A percentile compares a stretch with the other conserved stretches of the same genome.
phyloP scores from a whole-genome alignment of 768 basidiomycete genomes.

The Saitozyma sp. region DNA sequence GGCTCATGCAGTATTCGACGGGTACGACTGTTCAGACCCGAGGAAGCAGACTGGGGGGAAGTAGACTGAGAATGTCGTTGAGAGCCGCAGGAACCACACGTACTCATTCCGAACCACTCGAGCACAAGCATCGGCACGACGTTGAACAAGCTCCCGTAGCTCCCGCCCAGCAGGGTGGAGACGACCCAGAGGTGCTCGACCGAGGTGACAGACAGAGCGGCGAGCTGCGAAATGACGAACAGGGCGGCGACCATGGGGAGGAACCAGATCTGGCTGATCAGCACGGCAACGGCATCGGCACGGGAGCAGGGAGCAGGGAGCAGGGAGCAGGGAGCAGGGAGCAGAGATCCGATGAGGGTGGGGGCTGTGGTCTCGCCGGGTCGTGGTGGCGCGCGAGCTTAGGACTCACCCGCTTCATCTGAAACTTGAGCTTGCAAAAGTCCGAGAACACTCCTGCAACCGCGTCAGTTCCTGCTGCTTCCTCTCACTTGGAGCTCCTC shows the following conservation, averaged over 20 bases:
- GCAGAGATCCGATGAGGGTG: neutral
- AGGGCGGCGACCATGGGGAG: constrained; percentile 62
- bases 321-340: neutral
- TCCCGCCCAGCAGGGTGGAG: constrained; percentile 61
- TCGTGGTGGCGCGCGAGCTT: neutral
- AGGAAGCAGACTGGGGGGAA: no score
- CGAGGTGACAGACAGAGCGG: constrained; percentile 61
- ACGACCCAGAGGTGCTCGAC: constrained; percentile 70
- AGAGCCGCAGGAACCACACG: constrained; percentile 46
- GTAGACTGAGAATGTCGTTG: no score
- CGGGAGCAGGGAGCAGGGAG: neutral
- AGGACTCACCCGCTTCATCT: constrained; percentile 37
- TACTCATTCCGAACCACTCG: constrained; percentile 87
- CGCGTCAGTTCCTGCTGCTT: neutral
- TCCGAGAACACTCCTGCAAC: constrained; percentile 43
- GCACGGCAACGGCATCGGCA: neutral
- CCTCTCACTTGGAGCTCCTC: neutral
- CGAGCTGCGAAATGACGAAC: constrained; percentile 72
- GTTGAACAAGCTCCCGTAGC: constrained; percentile 74
- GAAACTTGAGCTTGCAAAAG: constrained; percentile 37
- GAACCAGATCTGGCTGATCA: constrained; percentile 43
- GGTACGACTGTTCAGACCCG: no score
- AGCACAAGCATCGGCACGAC: constrained; percentile 72
- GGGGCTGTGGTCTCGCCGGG: no score
- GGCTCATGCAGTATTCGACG: neutral